A percentile compares a stretch with the other conserved stretches of the same genome.
Evolutionary conservation across 2,329 filamentous ascomycete species (phyloP).

Genomic region (Blumeriella jaapii): DNA sequence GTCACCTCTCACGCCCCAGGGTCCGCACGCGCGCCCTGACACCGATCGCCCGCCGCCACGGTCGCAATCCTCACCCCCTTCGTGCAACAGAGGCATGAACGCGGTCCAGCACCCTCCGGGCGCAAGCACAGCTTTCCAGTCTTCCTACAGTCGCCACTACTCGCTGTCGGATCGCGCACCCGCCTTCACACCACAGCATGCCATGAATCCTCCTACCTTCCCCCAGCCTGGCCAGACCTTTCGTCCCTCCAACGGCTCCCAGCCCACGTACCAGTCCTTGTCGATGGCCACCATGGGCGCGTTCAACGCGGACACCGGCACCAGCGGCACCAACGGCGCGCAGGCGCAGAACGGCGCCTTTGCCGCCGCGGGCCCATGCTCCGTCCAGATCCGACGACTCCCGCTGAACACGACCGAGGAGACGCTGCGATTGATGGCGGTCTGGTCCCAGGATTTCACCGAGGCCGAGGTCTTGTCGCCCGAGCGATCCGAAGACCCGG

Average conservation of each 20-base stretch:
- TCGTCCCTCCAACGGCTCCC: constrained; percentile 22
- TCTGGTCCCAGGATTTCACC: constrained; percentile 45
- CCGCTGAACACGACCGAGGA: constrained; percentile 43
- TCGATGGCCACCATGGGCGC: constrained; percentile 25
- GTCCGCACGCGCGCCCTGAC: constrained; percentile 12
- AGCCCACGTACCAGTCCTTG: constrained; percentile 24
- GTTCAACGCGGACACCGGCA: too few relatives aligned
- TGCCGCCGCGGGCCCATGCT: constrained; percentile 25
- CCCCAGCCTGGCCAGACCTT: constrained; percentile 24
- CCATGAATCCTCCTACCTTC: constrained; percentile 27
- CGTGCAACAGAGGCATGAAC: constrained; percentile 22
- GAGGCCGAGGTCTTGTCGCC: constrained; percentile 39
- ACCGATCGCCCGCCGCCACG: constrained; percentile 2
- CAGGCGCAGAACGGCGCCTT: constrained; percentile 18
- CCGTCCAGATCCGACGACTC: constrained; percentile 42
- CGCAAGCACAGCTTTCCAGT: constrained; percentile 13
- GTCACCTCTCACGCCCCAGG: constrained; percentile 10
- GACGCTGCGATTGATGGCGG: constrained; percentile 43
- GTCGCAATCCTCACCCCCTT: constrained; percentile 8
- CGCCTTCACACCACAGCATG: constrained; percentile 24
- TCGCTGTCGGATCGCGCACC: constrained; percentile 17
- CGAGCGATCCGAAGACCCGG: constrained; percentile 38
- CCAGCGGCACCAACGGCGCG: constrained; percentile 17
- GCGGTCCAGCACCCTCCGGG: constrained; percentile 13
- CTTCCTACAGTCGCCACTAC: constrained; percentile 10